Conservation (phyloP, 495 filamentous ascomycete species). For the Talaromyces stipitatus region DNA sequence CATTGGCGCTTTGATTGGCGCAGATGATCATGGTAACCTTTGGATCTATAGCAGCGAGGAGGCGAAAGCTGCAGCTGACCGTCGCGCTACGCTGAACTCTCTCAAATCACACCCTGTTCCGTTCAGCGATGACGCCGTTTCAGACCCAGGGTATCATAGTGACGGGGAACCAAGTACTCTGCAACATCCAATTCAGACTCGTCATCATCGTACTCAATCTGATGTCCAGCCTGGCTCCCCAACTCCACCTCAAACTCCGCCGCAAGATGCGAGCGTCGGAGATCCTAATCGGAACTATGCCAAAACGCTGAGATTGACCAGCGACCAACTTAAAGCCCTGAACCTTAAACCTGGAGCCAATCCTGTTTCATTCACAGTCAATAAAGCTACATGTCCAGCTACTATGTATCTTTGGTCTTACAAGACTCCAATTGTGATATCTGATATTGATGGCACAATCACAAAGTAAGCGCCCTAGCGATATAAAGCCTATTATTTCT, state of each 20-base stretch:
- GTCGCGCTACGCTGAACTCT: conserved; percentile 42
- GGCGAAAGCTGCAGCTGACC: conserved; percentile 69
- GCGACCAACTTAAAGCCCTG: conserved; percentile 86
- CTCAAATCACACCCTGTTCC: conserved; percentile 46
- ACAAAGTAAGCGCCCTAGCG: conserved; percentile 56
- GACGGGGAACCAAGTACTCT: conserved; percentile 52
- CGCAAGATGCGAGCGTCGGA: conserved; percentile 41
- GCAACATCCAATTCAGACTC: conserved; percentile 23
- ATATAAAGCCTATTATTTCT: background rate
- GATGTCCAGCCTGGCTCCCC: conserved; percentile 60
- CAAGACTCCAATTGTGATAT: conserved; percentile 89
- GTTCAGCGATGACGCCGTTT: conserved; percentile 71
- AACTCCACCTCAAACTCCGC: conserved; percentile 73
- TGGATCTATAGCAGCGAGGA: conserved; percentile 99
- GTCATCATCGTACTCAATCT: conserved; percentile 56
- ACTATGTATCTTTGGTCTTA: conserved; percentile 90
- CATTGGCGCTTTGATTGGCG: conserved; percentile 89
- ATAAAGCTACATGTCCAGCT: conserved; percentile 82
- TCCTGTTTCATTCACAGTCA: conserved; percentile 91
- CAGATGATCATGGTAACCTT: conserved; percentile 89
- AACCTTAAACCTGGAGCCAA: conserved; percentile 79
- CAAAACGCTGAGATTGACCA: conserved; percentile 93
- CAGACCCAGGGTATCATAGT: conserved; percentile 91
- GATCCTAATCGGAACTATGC: conserved; percentile 83
- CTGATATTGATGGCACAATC: conserved; percentile 97